These are phyloP conservation scores for Oehlia diaphana DNA, from an alignment of 192 early-diverging fungal species.

Conservation along the genomic window DNA sequence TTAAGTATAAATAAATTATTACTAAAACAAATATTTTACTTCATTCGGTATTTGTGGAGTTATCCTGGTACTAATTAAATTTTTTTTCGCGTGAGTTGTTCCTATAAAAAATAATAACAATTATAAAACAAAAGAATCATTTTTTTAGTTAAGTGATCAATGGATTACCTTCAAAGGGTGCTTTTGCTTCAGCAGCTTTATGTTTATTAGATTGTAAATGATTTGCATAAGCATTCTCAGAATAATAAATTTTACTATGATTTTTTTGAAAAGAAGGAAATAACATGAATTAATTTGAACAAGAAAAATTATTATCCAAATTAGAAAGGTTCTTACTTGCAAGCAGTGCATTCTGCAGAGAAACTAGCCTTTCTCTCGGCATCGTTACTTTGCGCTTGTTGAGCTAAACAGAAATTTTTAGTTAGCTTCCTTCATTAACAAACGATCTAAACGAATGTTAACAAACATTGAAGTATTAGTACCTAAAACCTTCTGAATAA, in stretches of 20 bases:
- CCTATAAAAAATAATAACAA: not conserved
- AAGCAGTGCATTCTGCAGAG: constrained; percentile 14
- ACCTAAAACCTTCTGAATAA: constrained; percentile 71
- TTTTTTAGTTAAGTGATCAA: not conserved
- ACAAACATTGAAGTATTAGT: not conserved
- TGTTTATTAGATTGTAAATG: constrained; percentile 96
- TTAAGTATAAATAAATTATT: not conserved
- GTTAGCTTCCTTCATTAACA: not conserved
- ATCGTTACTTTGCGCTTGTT: constrained; percentile 54
- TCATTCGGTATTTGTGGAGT: not conserved
- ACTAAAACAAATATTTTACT: not conserved
- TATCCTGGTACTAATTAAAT: not conserved
- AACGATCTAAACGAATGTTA: not conserved
- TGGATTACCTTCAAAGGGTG: constrained; percentile 1
- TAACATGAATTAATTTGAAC: not conserved
- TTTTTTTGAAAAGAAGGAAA: constrained; percentile 30
- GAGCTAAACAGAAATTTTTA: constrained; percentile 34
- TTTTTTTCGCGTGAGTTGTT: not conserved
- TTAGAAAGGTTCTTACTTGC: constrained; percentile 37
- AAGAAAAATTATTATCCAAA: not conserved
- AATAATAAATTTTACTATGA: constrained; percentile 66
- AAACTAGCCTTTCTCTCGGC: constrained; percentile 41
- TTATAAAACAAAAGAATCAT: not conserved
- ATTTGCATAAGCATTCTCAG: constrained; percentile 85
- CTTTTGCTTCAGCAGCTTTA: constrained; percentile 70